These are phyloP conservation scores for Arthrobotrys conoides DNA, from an alignment of 2,329 filamentous ascomycete genomes.

Conservation along the genomic window DNA sequence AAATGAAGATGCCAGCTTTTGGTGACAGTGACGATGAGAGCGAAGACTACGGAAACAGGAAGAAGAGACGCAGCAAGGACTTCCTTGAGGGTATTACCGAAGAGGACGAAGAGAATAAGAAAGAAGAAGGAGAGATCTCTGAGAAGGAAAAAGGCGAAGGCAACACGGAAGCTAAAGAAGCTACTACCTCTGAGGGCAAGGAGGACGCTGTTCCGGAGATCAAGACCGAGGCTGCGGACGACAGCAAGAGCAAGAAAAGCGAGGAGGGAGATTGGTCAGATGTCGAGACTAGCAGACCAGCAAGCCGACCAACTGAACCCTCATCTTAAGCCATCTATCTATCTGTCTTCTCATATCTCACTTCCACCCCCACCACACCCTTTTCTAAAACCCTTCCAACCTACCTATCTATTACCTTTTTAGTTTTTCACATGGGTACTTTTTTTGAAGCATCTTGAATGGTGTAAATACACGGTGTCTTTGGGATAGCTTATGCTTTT, in stretches of 20 bases:
- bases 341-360: background rate
- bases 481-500: background rate
- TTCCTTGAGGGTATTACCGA: conserved; percentile 58
- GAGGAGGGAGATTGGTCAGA: conserved; percentile 61
- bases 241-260: conserved; percentile 61
- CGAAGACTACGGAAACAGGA: conserved; percentile 30
- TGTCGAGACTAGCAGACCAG: conserved; percentile 60
- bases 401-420: background rate
- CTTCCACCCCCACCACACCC: background rate
- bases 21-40: conserved; percentile 61
- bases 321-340: conserved; percentile 27
- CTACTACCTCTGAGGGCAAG: background rate
- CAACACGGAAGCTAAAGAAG: conserved; percentile 4
- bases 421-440: background rate
- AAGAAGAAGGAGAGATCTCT: conserved; percentile 35
- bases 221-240: conserved; percentile 50
- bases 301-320: conserved; percentile 51
- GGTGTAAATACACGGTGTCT: conserved; percentile 41
- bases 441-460: conserved; percentile 41
- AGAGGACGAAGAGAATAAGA: conserved; percentile 57
- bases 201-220: conserved; percentile 36
- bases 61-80: conserved; percentile 41
- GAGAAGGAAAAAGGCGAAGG: conserved; percentile 24
- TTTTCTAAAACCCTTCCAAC: background rate
- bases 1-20: conserved; percentile 48